A percentile compares a stretch with the other conserved stretches of the same genome.
These are phyloP conservation scores for Capronia americana DNA, from an alignment of 2,329 filamentous ascomycete species.

Conservation along the genomic window DNA sequence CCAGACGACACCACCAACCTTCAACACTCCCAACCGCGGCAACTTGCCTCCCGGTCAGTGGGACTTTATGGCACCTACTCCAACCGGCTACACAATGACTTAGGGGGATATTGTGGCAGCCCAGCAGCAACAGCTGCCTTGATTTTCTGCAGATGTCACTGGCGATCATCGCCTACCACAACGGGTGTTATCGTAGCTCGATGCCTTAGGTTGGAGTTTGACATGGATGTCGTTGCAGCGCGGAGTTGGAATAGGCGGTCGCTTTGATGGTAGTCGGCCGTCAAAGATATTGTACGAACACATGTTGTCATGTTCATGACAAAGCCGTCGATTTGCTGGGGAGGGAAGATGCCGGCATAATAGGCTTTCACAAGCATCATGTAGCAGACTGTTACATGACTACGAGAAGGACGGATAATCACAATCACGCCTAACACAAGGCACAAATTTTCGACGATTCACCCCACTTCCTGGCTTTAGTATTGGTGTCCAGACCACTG, in stretches of 20 bases:
- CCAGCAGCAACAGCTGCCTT: background rate
- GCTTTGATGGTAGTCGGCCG: background rate
- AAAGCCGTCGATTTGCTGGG: background rate
- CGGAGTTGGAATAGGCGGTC: slow-evolving; percentile 3
- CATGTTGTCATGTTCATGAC: background rate
- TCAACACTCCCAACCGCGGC: slow-evolving; percentile 27
- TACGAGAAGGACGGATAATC: background rate
- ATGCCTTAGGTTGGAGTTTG: slow-evolving; percentile 8
- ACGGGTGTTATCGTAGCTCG: slow-evolving; percentile 1
- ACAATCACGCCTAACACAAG: background rate
- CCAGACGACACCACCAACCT: slow-evolving; percentile 19
- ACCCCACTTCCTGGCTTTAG: background rate
- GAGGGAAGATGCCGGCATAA: background rate
- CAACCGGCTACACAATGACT: slow-evolving; percentile 37
- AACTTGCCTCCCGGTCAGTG: slow-evolving; percentile 41
- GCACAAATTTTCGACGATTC: background rate
- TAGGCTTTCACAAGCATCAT: background rate
- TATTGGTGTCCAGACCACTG: background rate
- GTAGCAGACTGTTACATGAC: slow-evolving; percentile 1
- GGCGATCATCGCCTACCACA: background rate
- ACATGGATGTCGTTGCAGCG: slow-evolving; percentile 1
- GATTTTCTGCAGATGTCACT: background rate
- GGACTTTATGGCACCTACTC: slow-evolving; percentile 39
- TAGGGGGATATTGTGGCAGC: slow-evolving; percentile 18
- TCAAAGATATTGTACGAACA: slow-evolving; percentile 9